Base-by-base conservation (phyloP, 1,139 yeast genomes). In the Blastobotrys capitulatus region DNA sequence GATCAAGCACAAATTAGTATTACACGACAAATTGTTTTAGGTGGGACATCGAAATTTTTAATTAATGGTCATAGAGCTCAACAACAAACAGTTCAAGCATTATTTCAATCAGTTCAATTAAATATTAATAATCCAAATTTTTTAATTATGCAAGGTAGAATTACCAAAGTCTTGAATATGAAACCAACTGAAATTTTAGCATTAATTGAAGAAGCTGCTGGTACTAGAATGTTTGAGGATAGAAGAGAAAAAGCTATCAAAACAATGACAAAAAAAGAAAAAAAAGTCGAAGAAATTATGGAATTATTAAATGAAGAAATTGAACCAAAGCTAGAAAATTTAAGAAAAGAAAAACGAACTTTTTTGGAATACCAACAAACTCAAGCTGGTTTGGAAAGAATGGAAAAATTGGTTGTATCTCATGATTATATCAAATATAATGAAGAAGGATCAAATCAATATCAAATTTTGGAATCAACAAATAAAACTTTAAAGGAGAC, bases 1-100 rank as follows among this genome's bases (percentile, higher is more conserved):
- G 81, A 82, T 47, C 78, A 83, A 53, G 73, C 83, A 9, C 86
- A 87, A 57, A 88, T 94, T 55, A 85, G 95, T 54, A 95, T 94
- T 4, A 90, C 98, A 6, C 78, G 99, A 56, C 97, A 89, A 62
- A 82, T 94, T 56, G 83, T 86, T 1, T 72, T 94, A 51, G 97
- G 97, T 22, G 97, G 97, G 6, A 82, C 88, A 1, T 86, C 95
- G 37, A 92, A 92, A 68, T 94, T 90, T 63, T 73, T 92, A 57
- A 87, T 94, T 59, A 92, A 94, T 68, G 98, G 98, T 42, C 97
- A 89, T 65, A 81, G 95, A 57, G 97, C 97, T 0, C 96, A 90
- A 61, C 97, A 90, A 63, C 95, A 85, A 60, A 86, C 95, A 6
- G 97, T 94, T 2, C 77, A 90, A 53, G 90, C 85, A 59, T 70